A percentile compares a stretch with the other conserved stretches of the same genome.
phyloP scores from a whole-genome alignment of 192 early-diverging fungal species.

The Obelidium mucronatum region DNA sequence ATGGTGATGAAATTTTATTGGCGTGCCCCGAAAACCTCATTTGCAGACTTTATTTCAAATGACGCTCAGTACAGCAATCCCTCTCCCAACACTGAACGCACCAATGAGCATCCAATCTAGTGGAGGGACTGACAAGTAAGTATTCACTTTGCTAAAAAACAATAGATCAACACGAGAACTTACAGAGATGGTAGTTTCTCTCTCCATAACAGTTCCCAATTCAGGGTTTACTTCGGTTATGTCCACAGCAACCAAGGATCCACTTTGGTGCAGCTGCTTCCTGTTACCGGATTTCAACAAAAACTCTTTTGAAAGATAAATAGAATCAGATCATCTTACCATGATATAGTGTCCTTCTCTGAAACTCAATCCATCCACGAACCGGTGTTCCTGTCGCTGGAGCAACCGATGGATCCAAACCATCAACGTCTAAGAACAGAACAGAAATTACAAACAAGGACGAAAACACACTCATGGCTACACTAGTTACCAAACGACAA shows the following conservation, averaged over 20 bases:
- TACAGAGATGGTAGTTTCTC: constrained; percentile 81
- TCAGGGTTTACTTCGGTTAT: constrained; percentile 95
- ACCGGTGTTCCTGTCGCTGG: constrained; percentile 97
- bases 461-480: not conserved
- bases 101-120: constrained; percentile 79
- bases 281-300: constrained; percentile 48
- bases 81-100: constrained; percentile 86
- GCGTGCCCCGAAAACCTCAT: no score
- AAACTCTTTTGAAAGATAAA: not conserved
- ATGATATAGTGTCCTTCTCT: constrained; percentile 95
- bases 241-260: constrained; percentile 87
- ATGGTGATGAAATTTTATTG: no score
- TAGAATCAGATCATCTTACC: not conserved
- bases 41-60: no score
- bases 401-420: constrained; percentile 90
- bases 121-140: not conserved
- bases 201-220: constrained; percentile 73
- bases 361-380: constrained; percentile 92
- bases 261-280: constrained; percentile 90
- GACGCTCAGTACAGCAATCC: constrained; percentile 68
- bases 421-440: constrained; percentile 95
- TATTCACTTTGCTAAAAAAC: no score
- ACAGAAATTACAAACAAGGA: not conserved
- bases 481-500: constrained; percentile 15
- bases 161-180: not conserved